Percentiles rank a stretch among this genome's conserved stretches.
These are phyloP conservation scores for Torulaspora franciscae DNA, from an alignment of 805 yeast genomes.

Conservation along the genomic window DNA sequence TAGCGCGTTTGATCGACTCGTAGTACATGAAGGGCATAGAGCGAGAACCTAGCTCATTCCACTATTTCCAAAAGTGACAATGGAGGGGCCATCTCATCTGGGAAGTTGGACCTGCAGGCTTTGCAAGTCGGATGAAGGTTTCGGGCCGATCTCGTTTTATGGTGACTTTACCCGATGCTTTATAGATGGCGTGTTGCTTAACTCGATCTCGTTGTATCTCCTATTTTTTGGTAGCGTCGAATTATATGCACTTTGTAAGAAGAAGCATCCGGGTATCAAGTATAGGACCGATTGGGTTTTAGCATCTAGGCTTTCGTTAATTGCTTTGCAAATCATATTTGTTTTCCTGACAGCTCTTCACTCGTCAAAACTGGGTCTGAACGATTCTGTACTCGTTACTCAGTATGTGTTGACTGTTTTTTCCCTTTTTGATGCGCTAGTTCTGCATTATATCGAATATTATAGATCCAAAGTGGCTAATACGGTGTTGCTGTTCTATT, in stretches of 20 bases:
- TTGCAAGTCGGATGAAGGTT: slow-evolving; percentile 37
- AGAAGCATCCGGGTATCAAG: slow-evolving; percentile 28
- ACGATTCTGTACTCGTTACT: slow-evolving; percentile 20
- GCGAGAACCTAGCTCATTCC: background rate
- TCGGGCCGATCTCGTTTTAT: slow-evolving; percentile 43
- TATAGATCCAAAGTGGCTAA: slow-evolving; percentile 59
- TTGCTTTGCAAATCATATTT: slow-evolving; percentile 32
- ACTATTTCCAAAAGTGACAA: background rate
- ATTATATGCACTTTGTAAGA: slow-evolving; percentile 26
- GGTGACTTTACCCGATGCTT: slow-evolving; percentile 60
- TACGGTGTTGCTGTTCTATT: slow-evolving; percentile 65
- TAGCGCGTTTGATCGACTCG: background rate
- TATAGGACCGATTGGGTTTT: slow-evolving; percentile 40
- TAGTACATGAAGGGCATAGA: background rate
- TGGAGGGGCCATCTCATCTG: slow-evolving; percentile 4
- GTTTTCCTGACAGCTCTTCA: slow-evolving; percentile 25
- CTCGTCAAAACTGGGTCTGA: slow-evolving; percentile 20
- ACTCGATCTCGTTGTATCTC: slow-evolving; percentile 41
- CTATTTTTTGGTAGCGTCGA: slow-evolving; percentile 41
- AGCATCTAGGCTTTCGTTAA: slow-evolving; percentile 35
- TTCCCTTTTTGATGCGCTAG: slow-evolving; percentile 47
- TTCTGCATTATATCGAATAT: slow-evolving; percentile 67
- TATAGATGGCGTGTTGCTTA: slow-evolving; percentile 48
- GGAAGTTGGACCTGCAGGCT: slow-evolving; percentile 16
- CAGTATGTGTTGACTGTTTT: slow-evolving; percentile 32